A percentile compares a stretch with the other conserved stretches of the same genome.
phyloP scores from a whole-genome alignment of 495 filamentous ascomycete genomes.

The Podospora bellae-mahoneyi region DNA sequence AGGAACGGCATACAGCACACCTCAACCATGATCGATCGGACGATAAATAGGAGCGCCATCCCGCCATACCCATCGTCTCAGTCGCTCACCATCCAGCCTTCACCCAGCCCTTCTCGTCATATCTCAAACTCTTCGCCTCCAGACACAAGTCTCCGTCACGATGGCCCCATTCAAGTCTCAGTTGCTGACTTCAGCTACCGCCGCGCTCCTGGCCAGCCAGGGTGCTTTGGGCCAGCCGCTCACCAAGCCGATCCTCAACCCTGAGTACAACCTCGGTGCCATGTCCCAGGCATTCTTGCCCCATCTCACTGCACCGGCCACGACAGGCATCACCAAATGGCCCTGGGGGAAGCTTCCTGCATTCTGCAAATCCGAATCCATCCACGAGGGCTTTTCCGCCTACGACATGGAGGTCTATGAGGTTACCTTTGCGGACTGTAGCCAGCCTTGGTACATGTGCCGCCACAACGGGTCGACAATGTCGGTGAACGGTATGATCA shows the following conservation, averaged over 20 bases:
- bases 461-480: not conserved
- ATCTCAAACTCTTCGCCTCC: not conserved
- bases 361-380: not conserved
- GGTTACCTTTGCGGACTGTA: not conserved
- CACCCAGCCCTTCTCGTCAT: not conserved
- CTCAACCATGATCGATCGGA: not conserved
- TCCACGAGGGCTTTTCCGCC: not conserved
- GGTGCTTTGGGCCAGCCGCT: not conserved
- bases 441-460: not conserved
- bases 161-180: not conserved
- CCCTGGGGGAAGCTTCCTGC: not conserved
- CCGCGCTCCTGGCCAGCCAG: not conserved
- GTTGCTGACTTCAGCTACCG: not conserved
- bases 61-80: not conserved
- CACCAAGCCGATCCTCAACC: not conserved
- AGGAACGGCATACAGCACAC: not conserved
- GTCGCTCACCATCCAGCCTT: not conserved
- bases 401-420: constrained; percentile 6
- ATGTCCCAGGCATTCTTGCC: not conserved
- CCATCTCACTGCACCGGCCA: not conserved
- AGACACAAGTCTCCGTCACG: not conserved
- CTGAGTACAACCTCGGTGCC: not conserved
- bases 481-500: not conserved
- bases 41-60: not conserved
- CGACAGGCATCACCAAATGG: not conserved